Conservation (phyloP, 441 rosid genomes). For the Bocquillonia castaneifolia region DNA sequence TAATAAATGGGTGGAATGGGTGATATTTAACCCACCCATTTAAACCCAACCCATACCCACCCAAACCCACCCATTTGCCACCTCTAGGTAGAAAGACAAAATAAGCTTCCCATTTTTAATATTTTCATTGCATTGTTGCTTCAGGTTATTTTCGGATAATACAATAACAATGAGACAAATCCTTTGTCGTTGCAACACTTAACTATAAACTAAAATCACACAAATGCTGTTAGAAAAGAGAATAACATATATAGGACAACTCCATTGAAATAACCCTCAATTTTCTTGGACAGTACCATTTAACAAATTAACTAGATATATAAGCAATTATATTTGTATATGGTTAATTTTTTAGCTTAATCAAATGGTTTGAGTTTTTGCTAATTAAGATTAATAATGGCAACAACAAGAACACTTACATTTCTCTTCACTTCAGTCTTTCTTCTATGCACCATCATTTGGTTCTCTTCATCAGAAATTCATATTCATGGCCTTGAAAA, state of each 20-base stretch:
- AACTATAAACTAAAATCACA: neutral
- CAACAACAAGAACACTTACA: neutral
- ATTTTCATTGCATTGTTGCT: no score
- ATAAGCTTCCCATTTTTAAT: no score
- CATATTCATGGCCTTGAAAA: neutral
- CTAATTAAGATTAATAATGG: neutral
- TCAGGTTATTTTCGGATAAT: no score
- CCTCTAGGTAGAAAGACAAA: no score
- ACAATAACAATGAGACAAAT: no score
- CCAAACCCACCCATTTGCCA: no score
- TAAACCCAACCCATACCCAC: no score
- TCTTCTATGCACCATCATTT: neutral
- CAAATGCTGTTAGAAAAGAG: neutral
- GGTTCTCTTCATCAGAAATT: neutral
- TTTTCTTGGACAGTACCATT: neutral
- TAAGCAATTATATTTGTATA: neutral
- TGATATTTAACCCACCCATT: no score
- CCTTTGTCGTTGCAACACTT: no score
- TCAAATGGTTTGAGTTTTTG: neutral
- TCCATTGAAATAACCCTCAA: neutral
- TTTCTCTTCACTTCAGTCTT: constrained; percentile 1
- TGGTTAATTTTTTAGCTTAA: neutral
- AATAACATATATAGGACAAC: neutral
- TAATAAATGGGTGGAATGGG: no score
- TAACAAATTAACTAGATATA: neutral